Evolutionary conservation across 441 rosid genomes (phyloP), one percentile per base, ranked within the genome.

Genomic region (Manihot esculenta): DNA sequence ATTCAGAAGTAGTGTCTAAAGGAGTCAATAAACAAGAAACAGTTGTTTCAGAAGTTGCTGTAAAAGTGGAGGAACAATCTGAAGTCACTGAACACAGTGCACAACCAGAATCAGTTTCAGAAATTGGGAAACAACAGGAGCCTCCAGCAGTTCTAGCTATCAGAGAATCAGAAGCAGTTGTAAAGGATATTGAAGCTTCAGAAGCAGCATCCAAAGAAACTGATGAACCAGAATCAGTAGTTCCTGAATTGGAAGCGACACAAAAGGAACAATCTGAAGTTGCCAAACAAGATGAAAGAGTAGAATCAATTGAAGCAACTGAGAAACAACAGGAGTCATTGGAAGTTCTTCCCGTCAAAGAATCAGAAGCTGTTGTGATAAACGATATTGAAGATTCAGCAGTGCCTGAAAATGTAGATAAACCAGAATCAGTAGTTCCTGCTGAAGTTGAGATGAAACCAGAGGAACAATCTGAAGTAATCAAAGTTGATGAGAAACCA

Each of bases 51-150:
- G 79, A 78, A 49, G 73, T 38, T 35, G 61, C 38, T 15, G 62
- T 15, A 44, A 76, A 79, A 73, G 66, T 50, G 49, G 69, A 50
- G 24, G 88, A 77, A 65, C 62, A 74, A 64, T 30, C 75, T 51
- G 72, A 55, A 71, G 82, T 59, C 15, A 24, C 42, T 38, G 72
- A 64, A 49, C 69, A 66, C 2, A 70, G 38, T 45, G 83, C 76
- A 66, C 53, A 57, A 26, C 17, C n/a, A 41, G 21, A 72, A 65
- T 44, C 44, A 14, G 30, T 49, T 50, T 66, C 58, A 20, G 61
- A 3, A 30, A 49, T 21, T 11, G 56, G 9, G 24, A 66, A 51
- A 44, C 62, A n/a, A 51, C 21, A 23, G 64, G 67, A 49, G 55
- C 30, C 17, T 60, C 26, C 71, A 54, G 83, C 45, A n/a, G 50